Conservation (phyloP, 345 rosid species). For the Citrus mangshanensis region DNA sequence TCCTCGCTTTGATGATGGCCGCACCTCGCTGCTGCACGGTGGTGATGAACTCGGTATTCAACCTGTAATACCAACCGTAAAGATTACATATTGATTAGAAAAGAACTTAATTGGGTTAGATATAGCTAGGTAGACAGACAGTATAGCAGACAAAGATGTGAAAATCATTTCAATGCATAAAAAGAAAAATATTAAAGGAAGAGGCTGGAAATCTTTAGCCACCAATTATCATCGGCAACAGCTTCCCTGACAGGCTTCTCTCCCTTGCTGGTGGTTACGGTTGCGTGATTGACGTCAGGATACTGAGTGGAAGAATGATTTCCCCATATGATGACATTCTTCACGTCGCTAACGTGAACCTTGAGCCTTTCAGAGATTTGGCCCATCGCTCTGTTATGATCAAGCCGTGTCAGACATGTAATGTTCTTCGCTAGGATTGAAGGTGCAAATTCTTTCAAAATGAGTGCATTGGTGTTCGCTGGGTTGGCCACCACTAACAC, state of each 20-base stretch:
- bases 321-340: slow-evolving; percentile 79
- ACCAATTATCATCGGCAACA: slow-evolving; percentile 60
- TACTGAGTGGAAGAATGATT: slow-evolving; percentile 92
- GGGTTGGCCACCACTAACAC: slow-evolving; percentile 82
- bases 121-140: too few relatives aligned
- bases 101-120: neutral
- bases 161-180: too few relatives aligned
- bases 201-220: neutral
- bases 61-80: slow-evolving; percentile 21
- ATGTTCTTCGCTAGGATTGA: slow-evolving; percentile 76
- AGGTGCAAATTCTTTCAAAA: slow-evolving; percentile 79
- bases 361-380: slow-evolving; percentile 62
- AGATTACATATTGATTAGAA: neutral
- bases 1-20: slow-evolving; percentile 60
- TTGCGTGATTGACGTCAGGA: slow-evolving; percentile 80
- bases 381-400: slow-evolving; percentile 79
- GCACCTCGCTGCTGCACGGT: slow-evolving; percentile 74
- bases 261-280: slow-evolving; percentile 32
- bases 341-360: slow-evolving; percentile 55
- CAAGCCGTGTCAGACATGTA: slow-evolving; percentile 78
- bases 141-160: neutral
- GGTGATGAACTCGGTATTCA: slow-evolving; percentile 53
- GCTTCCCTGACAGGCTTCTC: slow-evolving; percentile 47
- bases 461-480: slow-evolving; percentile 81
- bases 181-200: too few relatives aligned